Evolutionary conservation across 495 filamentous ascomycete genomes (phyloP).

Genomic region (Monascus purpureus): DNA sequence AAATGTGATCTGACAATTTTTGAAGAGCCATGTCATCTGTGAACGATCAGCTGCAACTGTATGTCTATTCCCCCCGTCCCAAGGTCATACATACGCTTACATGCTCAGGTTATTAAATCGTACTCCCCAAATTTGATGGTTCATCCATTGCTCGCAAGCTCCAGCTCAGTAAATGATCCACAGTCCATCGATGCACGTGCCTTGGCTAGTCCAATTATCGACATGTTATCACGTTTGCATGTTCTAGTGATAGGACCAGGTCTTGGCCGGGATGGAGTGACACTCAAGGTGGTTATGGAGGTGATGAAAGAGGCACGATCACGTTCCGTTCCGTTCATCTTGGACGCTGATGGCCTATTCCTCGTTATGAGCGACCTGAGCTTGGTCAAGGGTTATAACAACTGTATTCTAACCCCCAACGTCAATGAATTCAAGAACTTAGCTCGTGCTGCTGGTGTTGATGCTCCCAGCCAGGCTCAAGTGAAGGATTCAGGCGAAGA

Average conservation of each 20-base stretch:
- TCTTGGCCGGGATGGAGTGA: constrained; percentile 74
- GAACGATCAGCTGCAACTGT: constrained; percentile 65
- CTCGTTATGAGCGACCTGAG: constrained; percentile 63
- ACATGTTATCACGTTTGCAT: constrained; percentile 73
- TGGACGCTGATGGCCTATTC: constrained; percentile 83
- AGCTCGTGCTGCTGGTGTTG: constrained; percentile 53
- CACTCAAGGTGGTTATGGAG: constrained; percentile 70
- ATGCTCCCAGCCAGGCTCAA: constrained; percentile 30
- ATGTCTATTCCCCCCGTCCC: constrained; percentile 3
- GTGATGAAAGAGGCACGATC: constrained; percentile 72
- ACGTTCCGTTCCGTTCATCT: constrained; percentile 60
- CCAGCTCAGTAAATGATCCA: constrained; percentile 26
- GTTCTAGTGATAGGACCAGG: constrained; percentile 91
- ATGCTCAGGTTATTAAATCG: constrained; percentile 65
- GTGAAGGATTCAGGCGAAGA: constrained; percentile 24
- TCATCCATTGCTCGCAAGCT: constrained; percentile 83
- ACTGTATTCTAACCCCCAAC: constrained; percentile 89
- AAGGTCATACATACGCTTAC: constrained; percentile 1
- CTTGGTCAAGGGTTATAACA: constrained; percentile 62
- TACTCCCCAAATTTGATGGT: constrained; percentile 99
- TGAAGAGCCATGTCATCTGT: constrained; percentile 89
- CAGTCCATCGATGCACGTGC: constrained; percentile 34
- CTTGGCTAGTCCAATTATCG: constrained; percentile 58
- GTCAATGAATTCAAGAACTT: constrained; percentile 83
- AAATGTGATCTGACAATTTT: constrained; percentile 4